Conservation (phyloP, 2,329 filamentous ascomycete genomes). For the Cladophialophora yegresii region DNA sequence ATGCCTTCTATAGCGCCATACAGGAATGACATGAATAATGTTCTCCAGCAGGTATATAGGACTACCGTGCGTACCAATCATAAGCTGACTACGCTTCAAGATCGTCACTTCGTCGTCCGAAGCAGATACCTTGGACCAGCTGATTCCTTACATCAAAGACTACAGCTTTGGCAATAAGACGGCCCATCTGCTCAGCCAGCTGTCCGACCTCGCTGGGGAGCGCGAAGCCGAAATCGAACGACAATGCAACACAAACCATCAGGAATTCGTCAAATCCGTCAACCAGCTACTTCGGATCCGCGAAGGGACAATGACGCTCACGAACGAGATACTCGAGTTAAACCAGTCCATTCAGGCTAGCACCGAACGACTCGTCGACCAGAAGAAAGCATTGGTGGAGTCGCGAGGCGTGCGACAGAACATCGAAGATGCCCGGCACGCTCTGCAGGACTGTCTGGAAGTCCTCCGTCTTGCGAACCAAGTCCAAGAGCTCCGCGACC, state of each 20-base stretch:
- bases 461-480: constrained; percentile 91
- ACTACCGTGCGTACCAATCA: not conserved
- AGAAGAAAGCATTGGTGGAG: constrained; percentile 92
- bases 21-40: constrained; percentile 43
- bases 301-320: constrained; percentile 84
- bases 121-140: constrained; percentile 89
- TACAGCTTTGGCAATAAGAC: constrained; percentile 74
- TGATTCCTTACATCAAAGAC: constrained; percentile 93
- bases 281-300: constrained; percentile 90
- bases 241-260: constrained; percentile 93
- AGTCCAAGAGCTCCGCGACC: constrained; percentile 84
- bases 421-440: constrained; percentile 87
- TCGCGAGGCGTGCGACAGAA: constrained; percentile 91
- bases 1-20: constrained; percentile 44
- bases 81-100: constrained; percentile 50
- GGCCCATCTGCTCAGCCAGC: constrained; percentile 71
- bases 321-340: constrained; percentile 84
- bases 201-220: constrained; percentile 79
- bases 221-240: constrained; percentile 89
- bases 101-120: constrained; percentile 92
- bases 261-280: constrained; percentile 92
- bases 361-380: constrained; percentile 88
- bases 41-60: constrained; percentile 45
- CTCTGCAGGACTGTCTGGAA: constrained; percentile 85
- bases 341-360: constrained; percentile 95